phyloP scores from a whole-genome alignment of 2,329 filamentous ascomycete species.

The Fusarium zealandicum region DNA sequence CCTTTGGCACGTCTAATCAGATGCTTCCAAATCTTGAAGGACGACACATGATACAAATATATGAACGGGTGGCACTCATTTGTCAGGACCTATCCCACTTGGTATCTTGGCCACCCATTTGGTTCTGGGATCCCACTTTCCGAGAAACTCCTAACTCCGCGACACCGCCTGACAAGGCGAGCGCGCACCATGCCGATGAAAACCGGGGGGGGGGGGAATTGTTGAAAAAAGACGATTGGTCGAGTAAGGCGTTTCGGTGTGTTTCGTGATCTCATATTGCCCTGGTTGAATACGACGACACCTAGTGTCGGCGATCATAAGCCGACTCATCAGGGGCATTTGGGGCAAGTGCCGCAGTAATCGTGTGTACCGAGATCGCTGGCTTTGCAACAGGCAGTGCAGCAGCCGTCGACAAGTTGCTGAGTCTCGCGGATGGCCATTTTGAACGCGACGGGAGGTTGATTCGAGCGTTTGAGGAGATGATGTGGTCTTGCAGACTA shows the following conservation, averaged over 20 bases:
- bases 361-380: constrained; percentile 45
- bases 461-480: not conserved
- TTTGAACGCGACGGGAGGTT: not conserved
- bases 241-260: not conserved
- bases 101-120: not conserved
- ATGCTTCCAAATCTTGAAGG: not conserved
- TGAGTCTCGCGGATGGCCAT: constrained; percentile 33
- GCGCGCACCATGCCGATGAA: constrained; percentile 1
- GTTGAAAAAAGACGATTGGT: not conserved
- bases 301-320: not conserved
- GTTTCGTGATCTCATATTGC: not conserved
- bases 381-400: constrained; percentile 44
- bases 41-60: not conserved
- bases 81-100: not conserved
- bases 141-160: constrained; percentile 5
- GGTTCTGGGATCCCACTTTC: not conserved
- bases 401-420: constrained; percentile 38
- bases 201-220: not conserved
- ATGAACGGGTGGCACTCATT: constrained; percentile 12
- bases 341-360: constrained; percentile 44
- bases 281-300: not conserved
- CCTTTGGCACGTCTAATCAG: not conserved
- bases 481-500: not conserved
- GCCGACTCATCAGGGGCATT: constrained; percentile 33
- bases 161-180: constrained; percentile 5